These are phyloP conservation scores for Penicillium sp. DNA, from an alignment of 2,329 filamentous ascomycete genomes.

Conservation along the genomic window DNA sequence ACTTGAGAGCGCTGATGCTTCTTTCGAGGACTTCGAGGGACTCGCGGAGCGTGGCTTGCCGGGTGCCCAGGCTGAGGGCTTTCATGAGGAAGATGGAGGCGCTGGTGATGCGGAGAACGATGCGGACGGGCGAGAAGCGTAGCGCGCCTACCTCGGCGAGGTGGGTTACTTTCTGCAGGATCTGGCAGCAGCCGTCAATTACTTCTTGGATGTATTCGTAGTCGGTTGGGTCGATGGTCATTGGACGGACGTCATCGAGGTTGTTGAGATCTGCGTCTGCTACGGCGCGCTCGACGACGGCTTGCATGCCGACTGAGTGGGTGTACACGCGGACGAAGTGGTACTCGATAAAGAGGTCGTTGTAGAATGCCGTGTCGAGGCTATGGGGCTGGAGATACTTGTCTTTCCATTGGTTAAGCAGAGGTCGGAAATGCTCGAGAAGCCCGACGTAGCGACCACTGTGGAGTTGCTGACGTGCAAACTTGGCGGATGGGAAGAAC, in stretches of 20 bases:
- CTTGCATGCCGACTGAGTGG: slow-evolving; percentile 56
- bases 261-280: slow-evolving; percentile 36
- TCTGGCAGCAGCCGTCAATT: slow-evolving; percentile 56
- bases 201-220: slow-evolving; percentile 60
- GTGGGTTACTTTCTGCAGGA: slow-evolving; percentile 53
- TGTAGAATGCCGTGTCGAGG: slow-evolving; percentile 43
- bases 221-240: slow-evolving; percentile 53
- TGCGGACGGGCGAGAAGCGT: slow-evolving; percentile 56
- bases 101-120: slow-evolving; percentile 57
- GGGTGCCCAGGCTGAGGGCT: slow-evolving; percentile 53
- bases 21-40: slow-evolving; percentile 53
- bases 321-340: slow-evolving; percentile 50
- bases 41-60: slow-evolving; percentile 52
- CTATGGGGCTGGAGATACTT: slow-evolving; percentile 37
- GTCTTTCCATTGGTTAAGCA: slow-evolving; percentile 42
- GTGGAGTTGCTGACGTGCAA: slow-evolving; percentile 39
- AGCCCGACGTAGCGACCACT: slow-evolving; percentile 56
- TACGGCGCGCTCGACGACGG: slow-evolving; percentile 57
- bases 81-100: slow-evolving; percentile 59
- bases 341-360: slow-evolving; percentile 58
- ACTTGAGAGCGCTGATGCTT: slow-evolving; percentile 52
- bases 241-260: slow-evolving; percentile 41
- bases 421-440: slow-evolving; percentile 44
- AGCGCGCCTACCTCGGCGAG: slow-evolving; percentile 51
- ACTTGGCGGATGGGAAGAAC: slow-evolving; percentile 50